Conservation (phyloP, 306 rosid species). For the Acacia crassicarpa region DNA sequence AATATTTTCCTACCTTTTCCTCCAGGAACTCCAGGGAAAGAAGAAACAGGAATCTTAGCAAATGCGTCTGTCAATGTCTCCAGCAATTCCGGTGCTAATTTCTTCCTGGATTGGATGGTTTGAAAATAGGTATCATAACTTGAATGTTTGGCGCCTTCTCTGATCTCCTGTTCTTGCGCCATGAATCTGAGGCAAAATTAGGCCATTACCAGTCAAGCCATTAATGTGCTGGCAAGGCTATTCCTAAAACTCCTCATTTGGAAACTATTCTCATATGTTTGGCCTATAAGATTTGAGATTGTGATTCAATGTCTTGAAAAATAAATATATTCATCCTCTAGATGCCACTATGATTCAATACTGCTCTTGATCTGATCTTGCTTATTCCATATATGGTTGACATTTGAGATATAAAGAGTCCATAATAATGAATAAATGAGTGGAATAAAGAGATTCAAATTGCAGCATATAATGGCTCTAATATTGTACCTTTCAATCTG, state of each 20-base stretch:
- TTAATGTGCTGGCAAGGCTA: not conserved
- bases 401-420: not conserved
- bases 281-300: not conserved
- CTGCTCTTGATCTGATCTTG: not conserved
- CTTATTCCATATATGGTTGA: not conserved
- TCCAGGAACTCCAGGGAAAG: constrained; percentile 73
- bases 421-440: constrained; percentile 11
- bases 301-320: not conserved
- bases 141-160: constrained; percentile 32
- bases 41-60: constrained; percentile 74
- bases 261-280: not conserved
- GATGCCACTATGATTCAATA: not conserved
- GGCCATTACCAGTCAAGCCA: constrained; percentile 4
- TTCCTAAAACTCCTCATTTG: not conserved
- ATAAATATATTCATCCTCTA: not conserved
- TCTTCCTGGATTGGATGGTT: constrained; percentile 78
- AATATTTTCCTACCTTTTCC: constrained; percentile 66
- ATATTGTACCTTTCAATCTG: not conserved
- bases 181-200: constrained; percentile 35
- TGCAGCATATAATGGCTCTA: constrained; percentile 5
- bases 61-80: constrained; percentile 78
- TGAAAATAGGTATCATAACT: constrained; percentile 71
- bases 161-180: constrained; percentile 47
- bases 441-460: not conserved
- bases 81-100: constrained; percentile 63